Evolutionary conservation across 352 stramenopile species (phyloP).

Genomic region (Phytophthora constricta): DNA sequence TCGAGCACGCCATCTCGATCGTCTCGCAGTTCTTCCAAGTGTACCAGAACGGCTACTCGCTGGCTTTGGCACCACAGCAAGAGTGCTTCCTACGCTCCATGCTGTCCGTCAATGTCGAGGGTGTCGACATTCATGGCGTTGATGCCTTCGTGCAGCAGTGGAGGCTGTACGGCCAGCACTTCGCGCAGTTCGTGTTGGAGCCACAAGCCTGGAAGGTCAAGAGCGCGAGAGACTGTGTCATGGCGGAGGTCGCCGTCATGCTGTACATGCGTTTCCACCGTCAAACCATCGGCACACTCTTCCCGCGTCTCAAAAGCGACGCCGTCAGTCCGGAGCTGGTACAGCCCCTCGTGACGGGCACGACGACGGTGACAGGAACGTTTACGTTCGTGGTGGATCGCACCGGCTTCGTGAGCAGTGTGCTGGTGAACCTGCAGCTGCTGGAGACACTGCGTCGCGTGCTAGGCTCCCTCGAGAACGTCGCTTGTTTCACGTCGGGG

Average conservation of each 20-base stretch:
- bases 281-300: conserved; percentile 31
- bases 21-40: conserved; percentile 39
- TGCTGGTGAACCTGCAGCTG: conserved; percentile 38
- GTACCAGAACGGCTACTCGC: conserved; percentile 41
- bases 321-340: conserved; percentile 19
- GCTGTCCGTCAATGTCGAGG: conserved; percentile 32
- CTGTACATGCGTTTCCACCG: conserved; percentile 40
- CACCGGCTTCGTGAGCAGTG: conserved; percentile 28
- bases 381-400: conserved; percentile 39
- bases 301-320: conserved; percentile 37
- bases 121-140: conserved; percentile 21
- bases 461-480: conserved; percentile 29
- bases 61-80: conserved; percentile 15
- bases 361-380: conserved; percentile 23
- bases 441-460: conserved; percentile 40
- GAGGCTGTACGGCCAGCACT: conserved; percentile 34
- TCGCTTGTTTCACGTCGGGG: conserved; percentile 27
- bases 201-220: conserved; percentile 33
- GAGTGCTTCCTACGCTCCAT: conserved; percentile 40
- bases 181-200: conserved; percentile 28
- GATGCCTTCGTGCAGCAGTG: conserved; percentile 43
- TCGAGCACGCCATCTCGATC: conserved; percentile 25
- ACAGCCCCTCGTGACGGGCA: conserved; percentile 27
- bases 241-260: conserved; percentile 38
- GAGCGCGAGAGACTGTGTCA: conserved; percentile 21